Conservation (phyloP, 139 green algal species). For the Tetradesmus lagerheimii region DNA sequence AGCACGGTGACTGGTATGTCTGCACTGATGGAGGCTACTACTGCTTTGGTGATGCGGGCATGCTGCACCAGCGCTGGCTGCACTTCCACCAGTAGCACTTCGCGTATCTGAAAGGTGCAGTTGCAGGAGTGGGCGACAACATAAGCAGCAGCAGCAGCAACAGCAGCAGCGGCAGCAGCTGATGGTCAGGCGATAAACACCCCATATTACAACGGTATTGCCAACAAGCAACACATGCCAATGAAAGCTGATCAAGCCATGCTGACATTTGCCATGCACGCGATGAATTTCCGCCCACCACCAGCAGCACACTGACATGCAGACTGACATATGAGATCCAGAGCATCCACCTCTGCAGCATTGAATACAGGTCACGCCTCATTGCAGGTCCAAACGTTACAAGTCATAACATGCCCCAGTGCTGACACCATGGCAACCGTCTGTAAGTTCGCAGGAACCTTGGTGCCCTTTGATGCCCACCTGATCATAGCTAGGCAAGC, state of each 20-base stretch:
- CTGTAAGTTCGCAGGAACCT: background rate
- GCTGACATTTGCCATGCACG: too few species aligned
- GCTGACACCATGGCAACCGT: too few species aligned
- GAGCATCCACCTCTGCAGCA: background rate
- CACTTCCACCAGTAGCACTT: slow-evolving; percentile 80
- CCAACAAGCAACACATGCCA: background rate
- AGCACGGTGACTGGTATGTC: background rate
- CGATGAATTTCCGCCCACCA: too few species aligned
- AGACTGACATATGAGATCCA: too few species aligned
- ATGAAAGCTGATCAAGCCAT: background rate
- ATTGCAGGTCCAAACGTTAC: too few species aligned
- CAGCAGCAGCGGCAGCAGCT: background rate
- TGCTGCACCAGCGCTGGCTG: slow-evolving; percentile 60
- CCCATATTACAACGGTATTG: background rate
- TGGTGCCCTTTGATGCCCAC: too few species aligned
- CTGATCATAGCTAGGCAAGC: slow-evolving; percentile 62
- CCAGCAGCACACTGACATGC: too few species aligned
- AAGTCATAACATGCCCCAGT: background rate
- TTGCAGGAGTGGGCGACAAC: background rate
- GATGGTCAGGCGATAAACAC: too few species aligned
- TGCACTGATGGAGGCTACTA: slow-evolving; percentile 5
- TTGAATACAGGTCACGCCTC: background rate
- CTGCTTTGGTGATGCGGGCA: slow-evolving; percentile 23
- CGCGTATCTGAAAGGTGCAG: slow-evolving; percentile 50
- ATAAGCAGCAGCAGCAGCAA: background rate